Evolutionary conservation across 148 eudicot species (phyloP), one percentile per base, ranked within the genome.

Genomic region (Chenopodium berlandieri): DNA sequence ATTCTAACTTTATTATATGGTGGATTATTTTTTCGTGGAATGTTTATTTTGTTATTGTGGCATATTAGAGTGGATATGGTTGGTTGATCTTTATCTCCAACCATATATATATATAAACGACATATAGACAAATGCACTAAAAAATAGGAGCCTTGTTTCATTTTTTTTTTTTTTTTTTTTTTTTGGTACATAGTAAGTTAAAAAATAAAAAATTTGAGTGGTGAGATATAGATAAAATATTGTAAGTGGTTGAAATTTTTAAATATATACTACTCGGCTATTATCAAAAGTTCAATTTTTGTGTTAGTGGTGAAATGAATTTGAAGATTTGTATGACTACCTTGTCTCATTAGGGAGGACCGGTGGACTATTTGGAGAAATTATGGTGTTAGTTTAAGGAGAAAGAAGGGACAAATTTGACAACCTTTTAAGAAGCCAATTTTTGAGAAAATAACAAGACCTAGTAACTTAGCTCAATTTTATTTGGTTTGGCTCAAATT

Each of bases 71-170:
- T 67, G 77, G 77, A 74, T 74, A 27, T 74, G 77, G 77, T 48
- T 74, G 77, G 63, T 50, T 50, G 77, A 27, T 23, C 62, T 62
- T 74, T 74, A 74, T 50, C 77, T 44, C 34, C 63, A 52, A 11
- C 77, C 63, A 74, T 25, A 50, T 11, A 74, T 37, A 37, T 40
- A 40, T 44, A 73, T 1, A 37, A 27, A 40, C 25, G 25, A 71
- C 46, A 71, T 71, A 71, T 27, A 40, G 52, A 40, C 75, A 40
- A 71, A 9, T 71, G 75, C 75, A 71, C 30, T 44, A 71, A 40
- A 19, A 37, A 71, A 71, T 40, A 71, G 40, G 19, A 27, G 10
- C 50, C 74, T 71, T 71, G 74, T 40, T 71, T 70, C 5, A 7
- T 17, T 40, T 40, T 6, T 0, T 40, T 40, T 40, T 37, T 0